Evolutionary conservation across 1,284 basidiomycete genomes (phyloP), one percentile per base, ranked within the genome.

Genomic region (Moesziomyces antarcticus): DNA sequence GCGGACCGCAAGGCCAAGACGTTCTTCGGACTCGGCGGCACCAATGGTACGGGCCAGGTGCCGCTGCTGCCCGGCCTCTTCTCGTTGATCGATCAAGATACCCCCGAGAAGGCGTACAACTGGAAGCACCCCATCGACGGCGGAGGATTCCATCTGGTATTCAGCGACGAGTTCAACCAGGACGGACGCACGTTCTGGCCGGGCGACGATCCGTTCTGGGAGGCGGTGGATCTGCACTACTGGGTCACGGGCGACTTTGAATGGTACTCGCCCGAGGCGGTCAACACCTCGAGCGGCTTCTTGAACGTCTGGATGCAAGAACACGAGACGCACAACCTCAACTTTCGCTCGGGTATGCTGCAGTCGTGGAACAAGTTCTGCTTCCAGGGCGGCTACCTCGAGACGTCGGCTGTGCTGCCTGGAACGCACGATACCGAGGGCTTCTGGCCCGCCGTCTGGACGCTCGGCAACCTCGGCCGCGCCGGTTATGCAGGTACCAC

Each of bases 141-240:
- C 1, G 47, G 43, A 5, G 46, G 40, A 18, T 81, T 77, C 47
- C 73, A 84, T 22, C 88, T 97, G 18, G 90, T 93, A 4, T 81
- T 81, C 21, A 66, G 59, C 59, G 94, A 97, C 85, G 94, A 98
- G 85, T 81, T 81, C 60, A 90, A 94, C 52, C 85, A 79, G 4
- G 89, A 91, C 30, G 93, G 93, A 6, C 75, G 88, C 35, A 86
- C 85, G 0, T 89, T 89, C 70, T 81, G 72, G 71, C 77, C 79
- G 1, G 78, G 78, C 14, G 80, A 81, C 45, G 80, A 81, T 51
- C 80, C 80, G 9, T 82, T 75, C 58, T 82, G 80, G 79, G 71
- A 74, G 56, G 80, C 79, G 1, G 62, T 75, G 20, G 73, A 82
- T 50, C 42, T 80, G 41, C 59, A 71, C 35, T 75, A 75, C 57